Percentiles rank a stretch among this genome's conserved stretches.
Conservation (phyloP, 306 rosid genomes). For the Rosa chinensis region DNA sequence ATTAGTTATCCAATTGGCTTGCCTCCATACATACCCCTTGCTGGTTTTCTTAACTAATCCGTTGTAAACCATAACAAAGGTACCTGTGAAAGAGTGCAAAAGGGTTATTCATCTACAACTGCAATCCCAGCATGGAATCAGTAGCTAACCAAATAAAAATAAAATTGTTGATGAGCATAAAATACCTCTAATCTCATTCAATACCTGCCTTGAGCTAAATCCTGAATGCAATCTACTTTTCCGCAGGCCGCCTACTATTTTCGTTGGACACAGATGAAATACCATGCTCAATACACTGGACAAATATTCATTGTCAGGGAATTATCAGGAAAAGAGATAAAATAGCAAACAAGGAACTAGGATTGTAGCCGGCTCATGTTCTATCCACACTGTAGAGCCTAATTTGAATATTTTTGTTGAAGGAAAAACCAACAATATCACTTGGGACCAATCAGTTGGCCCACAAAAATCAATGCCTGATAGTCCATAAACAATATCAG, state of each 20-base stretch:
- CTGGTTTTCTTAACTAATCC: neutral
- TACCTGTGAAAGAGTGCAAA: neutral
- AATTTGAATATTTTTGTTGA: neutral
- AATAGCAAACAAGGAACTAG: neutral
- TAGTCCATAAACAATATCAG: no score
- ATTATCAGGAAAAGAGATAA: neutral
- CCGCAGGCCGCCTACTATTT: slow-evolving; percentile 9
- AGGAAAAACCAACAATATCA: neutral
- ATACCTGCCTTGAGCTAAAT: slow-evolving; percentile 15
- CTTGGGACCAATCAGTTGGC: neutral
- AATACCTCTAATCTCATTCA: neutral
- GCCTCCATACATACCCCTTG: neutral
- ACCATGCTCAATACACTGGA: slow-evolving; percentile 51
- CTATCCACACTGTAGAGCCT: slow-evolving; percentile 1
- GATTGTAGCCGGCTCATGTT: neutral
- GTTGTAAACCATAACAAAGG: neutral
- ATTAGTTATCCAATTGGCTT: neutral
- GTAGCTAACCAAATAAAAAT: neutral
- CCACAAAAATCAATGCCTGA: neutral
- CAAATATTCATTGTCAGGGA: neutral
- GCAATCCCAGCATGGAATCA: neutral
- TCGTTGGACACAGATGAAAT: slow-evolving; percentile 28
- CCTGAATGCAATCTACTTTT: slow-evolving; percentile 14
- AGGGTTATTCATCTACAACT: neutral
- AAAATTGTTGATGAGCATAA: neutral